Evolutionary conservation across 345 rosid genomes (phyloP).

Genomic region (Theobroma cacao): DNA sequence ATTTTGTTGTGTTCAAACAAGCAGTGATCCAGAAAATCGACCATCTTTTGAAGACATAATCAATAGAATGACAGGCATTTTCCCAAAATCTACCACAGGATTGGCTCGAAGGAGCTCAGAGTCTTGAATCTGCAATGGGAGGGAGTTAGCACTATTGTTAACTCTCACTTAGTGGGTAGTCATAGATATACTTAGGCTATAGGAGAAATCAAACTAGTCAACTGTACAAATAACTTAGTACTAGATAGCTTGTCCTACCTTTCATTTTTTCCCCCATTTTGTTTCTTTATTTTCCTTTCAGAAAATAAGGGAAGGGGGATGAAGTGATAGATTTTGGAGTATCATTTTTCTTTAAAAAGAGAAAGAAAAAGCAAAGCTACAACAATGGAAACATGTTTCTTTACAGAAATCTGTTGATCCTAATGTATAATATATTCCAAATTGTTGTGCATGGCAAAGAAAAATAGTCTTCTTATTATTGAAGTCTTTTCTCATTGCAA

Average conservation of each 20-base stretch:
- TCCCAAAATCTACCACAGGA: conserved; percentile 26
- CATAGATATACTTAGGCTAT: background rate
- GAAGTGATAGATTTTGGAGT: background rate
- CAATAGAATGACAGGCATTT: conserved; percentile 43
- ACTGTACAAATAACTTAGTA: background rate
- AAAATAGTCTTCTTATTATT: too few species aligned
- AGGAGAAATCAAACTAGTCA: background rate
- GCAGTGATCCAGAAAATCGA: conserved; percentile 64
- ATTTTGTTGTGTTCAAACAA: background rate
- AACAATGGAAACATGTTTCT: background rate
- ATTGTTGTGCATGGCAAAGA: background rate
- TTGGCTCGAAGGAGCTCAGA: conserved; percentile 13
- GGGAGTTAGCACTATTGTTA: background rate
- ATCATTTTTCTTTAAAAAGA: background rate
- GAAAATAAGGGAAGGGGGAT: background rate
- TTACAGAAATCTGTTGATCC: too few species aligned
- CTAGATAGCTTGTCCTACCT: background rate
- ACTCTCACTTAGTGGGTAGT: background rate
- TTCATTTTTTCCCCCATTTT: background rate
- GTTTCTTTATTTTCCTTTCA: too few species aligned
- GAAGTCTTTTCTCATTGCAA: too few species aligned
- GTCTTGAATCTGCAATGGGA: conserved; percentile 12
- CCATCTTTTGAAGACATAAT: conserved; percentile 81
- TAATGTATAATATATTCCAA: too few species aligned
- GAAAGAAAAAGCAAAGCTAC: background rate